A percentile compares a stretch with the other conserved stretches of the same genome.
phyloP scores from a whole-genome alignment of 2,329 filamentous ascomycete genomes.

The Xylariaceae sp. region DNA sequence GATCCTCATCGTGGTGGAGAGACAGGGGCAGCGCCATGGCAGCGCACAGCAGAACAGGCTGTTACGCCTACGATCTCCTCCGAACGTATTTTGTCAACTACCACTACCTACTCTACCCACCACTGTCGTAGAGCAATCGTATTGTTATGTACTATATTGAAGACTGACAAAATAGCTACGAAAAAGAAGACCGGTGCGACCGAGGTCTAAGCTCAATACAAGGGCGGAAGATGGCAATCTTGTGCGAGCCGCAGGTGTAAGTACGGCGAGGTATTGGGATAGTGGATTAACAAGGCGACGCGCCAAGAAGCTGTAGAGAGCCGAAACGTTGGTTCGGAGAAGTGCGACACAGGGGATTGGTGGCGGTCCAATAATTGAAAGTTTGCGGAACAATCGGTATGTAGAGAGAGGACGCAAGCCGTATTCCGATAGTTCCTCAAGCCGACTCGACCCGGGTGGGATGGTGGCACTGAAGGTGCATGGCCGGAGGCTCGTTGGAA shows the following conservation, averaged over 20 bases:
- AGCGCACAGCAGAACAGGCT: conserved; percentile 14
- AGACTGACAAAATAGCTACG: neutral
- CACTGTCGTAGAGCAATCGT: conserved; percentile 17
- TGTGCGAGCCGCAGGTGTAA: too few species aligned
- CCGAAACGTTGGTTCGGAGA: conserved; percentile 32
- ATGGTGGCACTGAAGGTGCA: conserved; percentile 31
- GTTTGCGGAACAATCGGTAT: neutral
- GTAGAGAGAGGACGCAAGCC: neutral
- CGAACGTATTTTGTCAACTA: neutral
- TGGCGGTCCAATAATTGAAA: conserved; percentile 20
- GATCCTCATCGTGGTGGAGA: conserved; percentile 41
- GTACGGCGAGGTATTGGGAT: too few species aligned
- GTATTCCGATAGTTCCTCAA: conserved; percentile 23
- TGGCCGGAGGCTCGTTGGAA: conserved; percentile 25
- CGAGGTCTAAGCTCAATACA: conserved; percentile 2
- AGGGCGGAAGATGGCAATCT: conserved; percentile 1
- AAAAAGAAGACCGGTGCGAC: conserved; percentile 20
- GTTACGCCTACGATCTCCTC: conserved; percentile 5
- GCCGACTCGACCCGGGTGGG: conserved; percentile 30
- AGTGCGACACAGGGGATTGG: conserved; percentile 30
- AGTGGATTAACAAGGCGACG: conserved; percentile 32
- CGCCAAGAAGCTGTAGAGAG: conserved; percentile 31
- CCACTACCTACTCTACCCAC: neutral
- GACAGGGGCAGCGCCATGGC: conserved; percentile 41
- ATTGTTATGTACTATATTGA: conserved; percentile 11